Evolutionary conservation across 2,329 filamentous ascomycete species (phyloP).

Genomic region (Fusarium sp.): DNA sequence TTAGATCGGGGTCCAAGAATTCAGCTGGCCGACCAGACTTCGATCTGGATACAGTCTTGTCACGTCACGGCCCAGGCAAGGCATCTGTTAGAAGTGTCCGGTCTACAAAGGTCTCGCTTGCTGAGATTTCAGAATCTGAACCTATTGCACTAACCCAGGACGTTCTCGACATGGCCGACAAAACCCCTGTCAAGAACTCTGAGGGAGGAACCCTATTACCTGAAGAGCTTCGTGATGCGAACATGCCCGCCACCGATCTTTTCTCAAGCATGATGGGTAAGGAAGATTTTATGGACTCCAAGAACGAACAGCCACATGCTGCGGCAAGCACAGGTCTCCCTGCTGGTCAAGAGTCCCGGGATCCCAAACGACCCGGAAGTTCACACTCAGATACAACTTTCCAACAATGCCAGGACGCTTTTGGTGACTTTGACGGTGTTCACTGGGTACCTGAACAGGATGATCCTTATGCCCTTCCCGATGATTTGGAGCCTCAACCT

Average conservation of each 20-base stretch:
- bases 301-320: slow-evolving; percentile 13
- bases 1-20: slow-evolving; percentile 68
- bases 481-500: slow-evolving; percentile 34
- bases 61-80: slow-evolving; percentile 68
- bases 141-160: slow-evolving; percentile 64
- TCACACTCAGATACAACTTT: slow-evolving; percentile 71
- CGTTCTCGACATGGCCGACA: slow-evolving; percentile 68
- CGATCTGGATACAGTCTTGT: slow-evolving; percentile 57
- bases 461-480: slow-evolving; percentile 40
- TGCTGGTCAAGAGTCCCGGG: slow-evolving; percentile 36
- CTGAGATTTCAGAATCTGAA: slow-evolving; percentile 70
- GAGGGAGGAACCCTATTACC: slow-evolving; percentile 57
- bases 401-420: slow-evolving; percentile 75
- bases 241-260: slow-evolving; percentile 50
- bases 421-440: slow-evolving; percentile 85
- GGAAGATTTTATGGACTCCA: slow-evolving; percentile 37
- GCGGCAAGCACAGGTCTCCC: slow-evolving; percentile 28
- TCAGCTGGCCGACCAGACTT: slow-evolving; percentile 59
- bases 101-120: slow-evolving; percentile 65
- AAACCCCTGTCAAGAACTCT: slow-evolving; percentile 55
- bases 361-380: slow-evolving; percentile 55
- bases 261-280: slow-evolving; percentile 54
- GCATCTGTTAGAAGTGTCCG: slow-evolving; percentile 65
- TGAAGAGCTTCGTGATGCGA: slow-evolving; percentile 55
- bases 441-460: slow-evolving; percentile 73